Conservation (phyloP, 768 basidiomycete genomes). For the Calocybe indica region DNA sequence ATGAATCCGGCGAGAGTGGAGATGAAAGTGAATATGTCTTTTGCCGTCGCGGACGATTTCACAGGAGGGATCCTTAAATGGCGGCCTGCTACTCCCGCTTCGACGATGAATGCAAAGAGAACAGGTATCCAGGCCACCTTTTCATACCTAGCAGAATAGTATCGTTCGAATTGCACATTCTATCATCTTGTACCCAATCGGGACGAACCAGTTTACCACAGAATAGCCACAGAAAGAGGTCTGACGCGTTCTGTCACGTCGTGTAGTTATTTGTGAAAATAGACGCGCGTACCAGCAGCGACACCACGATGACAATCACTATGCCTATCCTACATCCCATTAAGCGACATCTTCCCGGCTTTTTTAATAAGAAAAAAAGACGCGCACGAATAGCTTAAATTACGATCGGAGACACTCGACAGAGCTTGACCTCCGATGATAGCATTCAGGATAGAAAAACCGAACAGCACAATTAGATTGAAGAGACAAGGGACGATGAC, state of each 20-base stretch:
- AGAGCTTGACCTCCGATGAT: constrained; percentile 63
- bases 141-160: constrained; percentile 47
- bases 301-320: constrained; percentile 65
- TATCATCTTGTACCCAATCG: neutral
- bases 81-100: constrained; percentile 68
- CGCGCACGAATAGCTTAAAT: constrained; percentile 38
- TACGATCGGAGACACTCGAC: constrained; percentile 32
- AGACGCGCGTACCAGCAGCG: constrained; percentile 38
- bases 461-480: constrained; percentile 58
- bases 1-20: constrained; percentile 73
- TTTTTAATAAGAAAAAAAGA: neutral
- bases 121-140: constrained; percentile 74
- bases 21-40: constrained; percentile 55
- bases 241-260: too few relatives aligned
- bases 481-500: constrained; percentile 53
- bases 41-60: constrained; percentile 46
- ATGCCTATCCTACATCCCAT: constrained; percentile 60
- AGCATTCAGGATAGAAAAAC: constrained; percentile 67
- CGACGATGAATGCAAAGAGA: constrained; percentile 65
- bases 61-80: constrained; percentile 48
- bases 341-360: neutral
- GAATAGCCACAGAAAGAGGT: constrained; percentile 52
- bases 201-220: constrained; percentile 35
- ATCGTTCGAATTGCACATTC: neutral
- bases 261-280: too few relatives aligned